Base-by-base conservation (phyloP, 192 early-diverging fungal species). In the Chytriomyces sp. region DNA sequence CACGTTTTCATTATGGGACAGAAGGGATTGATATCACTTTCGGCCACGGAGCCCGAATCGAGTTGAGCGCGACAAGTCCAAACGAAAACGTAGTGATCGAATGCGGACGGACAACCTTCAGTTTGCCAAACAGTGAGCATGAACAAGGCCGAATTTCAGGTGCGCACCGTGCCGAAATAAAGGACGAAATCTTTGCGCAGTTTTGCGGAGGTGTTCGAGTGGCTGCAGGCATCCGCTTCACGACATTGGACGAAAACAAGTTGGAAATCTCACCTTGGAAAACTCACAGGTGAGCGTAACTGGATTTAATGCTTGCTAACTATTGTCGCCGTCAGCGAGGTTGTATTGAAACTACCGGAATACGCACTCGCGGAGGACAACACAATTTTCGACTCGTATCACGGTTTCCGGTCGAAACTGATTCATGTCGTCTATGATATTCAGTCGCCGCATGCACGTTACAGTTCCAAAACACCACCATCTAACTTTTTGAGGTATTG, bases 181-280 rank as follows among this genome's bases (percentile, higher is more conserved):
- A 53, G 19, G 73, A 74, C 53, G 72, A 69, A 33, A 38, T 66
- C 8, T 55, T 81, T 52, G 76, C 75, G 14, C 72, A 59, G 39
- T 67, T 86, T 19, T 52, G 14, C n/a, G 85, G 85, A 10, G 85
- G 81, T 12, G 76, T 84, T 4, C 41, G 64, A 54, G 69, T 86
- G 2, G 70, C 52, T 4, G 44, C 81, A 4, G 78, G 78, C 5
- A 70, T 82, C 30, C 64, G 69, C 28, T 86, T 86, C 36, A 77
- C 73, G 26, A 39, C 69, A 33, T 39, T 66, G 10, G 56, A 22
- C 41, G 56, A 61, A 8, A 40, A 69, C 36, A 33, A 6, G 19
- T 55, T 55, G 8, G 65, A 64, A 55, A 64, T 64, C 30, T 22
- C 44, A 5, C 40, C 55, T 22, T 69, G 52, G 60, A 75, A 72